Percentiles rank a stretch among this genome's conserved stretches.
phyloP scores from a whole-genome alignment of 805 yeast species.

The Sungouiella thailandica region DNA sequence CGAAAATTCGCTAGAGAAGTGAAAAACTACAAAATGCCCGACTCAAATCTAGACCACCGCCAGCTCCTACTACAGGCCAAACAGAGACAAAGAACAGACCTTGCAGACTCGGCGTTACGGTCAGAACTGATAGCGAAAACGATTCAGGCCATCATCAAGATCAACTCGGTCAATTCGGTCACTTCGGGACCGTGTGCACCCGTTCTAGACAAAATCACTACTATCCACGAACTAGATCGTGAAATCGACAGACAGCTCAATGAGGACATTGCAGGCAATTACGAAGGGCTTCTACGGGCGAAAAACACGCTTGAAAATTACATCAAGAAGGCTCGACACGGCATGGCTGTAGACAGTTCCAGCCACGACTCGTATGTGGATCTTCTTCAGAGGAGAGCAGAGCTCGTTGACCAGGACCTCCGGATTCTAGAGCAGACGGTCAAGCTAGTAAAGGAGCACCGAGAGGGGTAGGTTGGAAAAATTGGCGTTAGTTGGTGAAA shows the following conservation, averaged over 20 bases:
- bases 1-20: too few species aligned
- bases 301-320: conserved; percentile 8
- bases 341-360: conserved; percentile 7
- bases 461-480: too few species aligned
- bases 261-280: conserved; percentile 24
- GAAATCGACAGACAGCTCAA: conserved; percentile 35
- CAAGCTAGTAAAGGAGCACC: conserved; percentile 12
- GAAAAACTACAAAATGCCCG: too few species aligned
- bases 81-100: conserved; percentile 23
- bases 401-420: conserved; percentile 64
- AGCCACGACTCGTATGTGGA: conserved; percentile 9
- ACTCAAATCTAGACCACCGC: conserved; percentile 20
- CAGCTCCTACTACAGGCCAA: conserved; percentile 31
- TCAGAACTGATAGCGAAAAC: conserved; percentile 23
- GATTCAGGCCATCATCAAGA: conserved; percentile 18
- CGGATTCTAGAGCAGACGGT: conserved; percentile 63
- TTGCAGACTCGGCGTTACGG: conserved; percentile 22
- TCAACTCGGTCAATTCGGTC: conserved; percentile 25
- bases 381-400: conserved; percentile 43
- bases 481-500: too few species aligned
- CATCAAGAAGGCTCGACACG: conserved; percentile 7
- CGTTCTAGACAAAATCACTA: conserved; percentile 32
- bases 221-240: conserved; percentile 34
- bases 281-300: conserved; percentile 10
- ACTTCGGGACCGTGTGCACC: conserved; percentile 8